Evolutionary conservation across 768 basidiomycete genomes (phyloP).

Genomic region (Mycena filopes): DNA sequence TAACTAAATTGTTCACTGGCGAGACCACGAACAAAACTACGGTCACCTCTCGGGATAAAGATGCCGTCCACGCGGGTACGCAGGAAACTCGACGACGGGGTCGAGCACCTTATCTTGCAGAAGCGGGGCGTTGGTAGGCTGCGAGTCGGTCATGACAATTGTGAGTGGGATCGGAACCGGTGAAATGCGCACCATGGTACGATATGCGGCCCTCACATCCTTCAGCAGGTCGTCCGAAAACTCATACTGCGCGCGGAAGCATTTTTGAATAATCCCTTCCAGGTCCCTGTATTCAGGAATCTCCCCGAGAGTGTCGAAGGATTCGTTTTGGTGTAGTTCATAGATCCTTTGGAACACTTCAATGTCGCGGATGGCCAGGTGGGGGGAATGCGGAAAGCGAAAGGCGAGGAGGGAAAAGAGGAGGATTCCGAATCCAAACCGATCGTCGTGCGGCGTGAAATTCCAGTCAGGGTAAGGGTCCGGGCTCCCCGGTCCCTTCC

Average conservation of each 20-base stretch:
- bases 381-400: background rate
- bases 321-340: background rate
- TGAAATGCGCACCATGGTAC: background rate
- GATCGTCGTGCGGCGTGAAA: background rate
- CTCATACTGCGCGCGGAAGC: background rate
- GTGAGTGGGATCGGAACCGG: background rate
- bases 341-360: background rate
- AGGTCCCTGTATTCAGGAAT: background rate
- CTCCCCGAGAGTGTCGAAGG: background rate
- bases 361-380: background rate
- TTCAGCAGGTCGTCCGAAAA: background rate
- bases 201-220: background rate
- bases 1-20: too few relatives aligned
- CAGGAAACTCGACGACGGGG: background rate
- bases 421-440: background rate
- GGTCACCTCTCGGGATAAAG: background rate
- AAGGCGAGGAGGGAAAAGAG: background rate
- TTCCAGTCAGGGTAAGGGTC: background rate
- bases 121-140: background rate
- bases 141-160: background rate
- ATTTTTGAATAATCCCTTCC: background rate
- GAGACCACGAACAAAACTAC: too few relatives aligned
- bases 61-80: background rate
- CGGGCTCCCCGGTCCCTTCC: background rate
- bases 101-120: background rate